Conservation (phyloP, 108 stramenopile genomes). For the Craspedostauros australis region DNA sequence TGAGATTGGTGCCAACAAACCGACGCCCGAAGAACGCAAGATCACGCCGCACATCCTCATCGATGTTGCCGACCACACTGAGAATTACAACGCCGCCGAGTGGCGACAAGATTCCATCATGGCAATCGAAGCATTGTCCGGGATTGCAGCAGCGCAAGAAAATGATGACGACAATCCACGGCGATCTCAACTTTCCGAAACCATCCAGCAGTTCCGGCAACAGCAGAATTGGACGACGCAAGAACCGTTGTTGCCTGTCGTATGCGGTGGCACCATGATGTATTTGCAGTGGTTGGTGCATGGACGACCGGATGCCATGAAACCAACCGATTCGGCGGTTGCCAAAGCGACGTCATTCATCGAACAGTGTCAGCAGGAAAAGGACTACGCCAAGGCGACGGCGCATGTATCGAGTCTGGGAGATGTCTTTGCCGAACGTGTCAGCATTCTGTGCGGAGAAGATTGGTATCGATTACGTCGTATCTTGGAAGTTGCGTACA, state of each 20-base stretch:
- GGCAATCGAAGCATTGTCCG: slow-evolving; percentile 41
- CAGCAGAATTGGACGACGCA: slow-evolving; percentile 5
- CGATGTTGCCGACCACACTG: slow-evolving; percentile 61
- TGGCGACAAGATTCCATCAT: slow-evolving; percentile 75
- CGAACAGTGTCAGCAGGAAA: slow-evolving; percentile 30
- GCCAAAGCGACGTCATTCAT: slow-evolving; percentile 39
- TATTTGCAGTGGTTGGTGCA: slow-evolving; percentile 95
- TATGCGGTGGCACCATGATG: slow-evolving; percentile 92
- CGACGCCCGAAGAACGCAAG: slow-evolving; percentile 64
- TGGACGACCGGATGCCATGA: slow-evolving; percentile 89
- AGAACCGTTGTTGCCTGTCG: slow-evolving; percentile 53
- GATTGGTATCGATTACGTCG: slow-evolving; percentile 94
- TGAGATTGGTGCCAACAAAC: slow-evolving; percentile 93
- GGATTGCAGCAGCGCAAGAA: slow-evolving; percentile 1
- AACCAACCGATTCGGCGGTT: slow-evolving; percentile 54
- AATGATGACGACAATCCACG: slow-evolving; percentile 10
- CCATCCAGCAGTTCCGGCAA: slow-evolving; percentile 7
- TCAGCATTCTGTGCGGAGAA: slow-evolving; percentile 52
- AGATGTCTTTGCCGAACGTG: slow-evolving; percentile 44
- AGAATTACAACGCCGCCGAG: slow-evolving; percentile 83
- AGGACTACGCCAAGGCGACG: slow-evolving; percentile 74
- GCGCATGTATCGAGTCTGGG: slow-evolving; percentile 47
- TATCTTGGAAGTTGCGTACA: slow-evolving; percentile 79
- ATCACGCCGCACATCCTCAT: slow-evolving; percentile 86
- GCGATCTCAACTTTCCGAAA: slow-evolving; percentile 5